Conservation (phyloP, 371 early-diverging fungal species). For the Nematocida parisii region DNA sequence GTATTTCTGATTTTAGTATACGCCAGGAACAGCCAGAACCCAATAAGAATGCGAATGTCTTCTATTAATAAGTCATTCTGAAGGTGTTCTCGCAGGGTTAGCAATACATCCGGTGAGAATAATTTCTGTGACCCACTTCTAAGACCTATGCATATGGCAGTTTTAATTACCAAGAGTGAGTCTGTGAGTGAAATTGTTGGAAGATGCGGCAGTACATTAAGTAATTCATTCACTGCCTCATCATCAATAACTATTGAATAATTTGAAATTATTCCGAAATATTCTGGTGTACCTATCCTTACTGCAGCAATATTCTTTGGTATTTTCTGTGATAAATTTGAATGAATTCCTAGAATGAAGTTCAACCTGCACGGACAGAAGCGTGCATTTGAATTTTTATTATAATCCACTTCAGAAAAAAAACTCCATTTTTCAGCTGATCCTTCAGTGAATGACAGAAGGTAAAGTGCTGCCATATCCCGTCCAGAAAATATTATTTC, state of each 20-base stretch:
- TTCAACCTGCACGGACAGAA: constrained; percentile 27
- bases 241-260: constrained; percentile 2
- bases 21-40: constrained; percentile 30
- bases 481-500: background rate
- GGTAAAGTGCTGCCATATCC: constrained; percentile 30
- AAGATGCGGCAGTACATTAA: background rate
- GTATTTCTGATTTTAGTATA: constrained; percentile 11
- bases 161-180: constrained; percentile 18
- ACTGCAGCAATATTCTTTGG: background rate
- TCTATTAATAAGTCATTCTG: constrained; percentile 15
- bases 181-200: background rate
- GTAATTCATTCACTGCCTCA: constrained; percentile 14
- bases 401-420: background rate
- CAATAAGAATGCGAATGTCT: background rate
- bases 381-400: background rate
- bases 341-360: constrained; percentile 11
- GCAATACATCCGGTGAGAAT: constrained; percentile 18
- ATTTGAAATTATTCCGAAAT: constrained; percentile 7
- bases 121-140: background rate
- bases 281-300: background rate
- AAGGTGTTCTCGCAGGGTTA: constrained; percentile 10
- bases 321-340: constrained; percentile 4
- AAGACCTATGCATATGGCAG: constrained; percentile 7
- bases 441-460: constrained; percentile 3
- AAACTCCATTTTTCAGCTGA: background rate